A percentile compares a stretch with the other conserved stretches of the same genome.
Evolutionary conservation across 2,329 filamentous ascomycete genomes (phyloP).

Genomic region (Colletotrichum tofieldiae): DNA sequence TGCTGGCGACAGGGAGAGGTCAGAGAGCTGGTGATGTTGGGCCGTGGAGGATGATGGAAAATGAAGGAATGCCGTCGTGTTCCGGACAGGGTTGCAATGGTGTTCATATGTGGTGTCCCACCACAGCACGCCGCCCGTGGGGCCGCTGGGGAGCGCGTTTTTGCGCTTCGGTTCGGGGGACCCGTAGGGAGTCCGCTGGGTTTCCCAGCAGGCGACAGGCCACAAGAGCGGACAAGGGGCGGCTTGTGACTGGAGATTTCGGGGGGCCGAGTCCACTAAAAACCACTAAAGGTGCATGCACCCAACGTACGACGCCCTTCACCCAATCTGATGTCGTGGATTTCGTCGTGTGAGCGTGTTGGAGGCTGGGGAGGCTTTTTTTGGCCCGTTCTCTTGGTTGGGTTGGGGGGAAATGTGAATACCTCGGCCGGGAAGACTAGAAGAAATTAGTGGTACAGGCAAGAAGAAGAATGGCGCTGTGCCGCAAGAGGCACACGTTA

Average conservation of each 20-base stretch:
- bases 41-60: slow-evolving; percentile 38
- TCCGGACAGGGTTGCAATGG: slow-evolving; percentile 43
- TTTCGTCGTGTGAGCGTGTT: slow-evolving; percentile 40
- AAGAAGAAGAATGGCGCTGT: neutral
- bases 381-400: neutral
- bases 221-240: slow-evolving; percentile 25
- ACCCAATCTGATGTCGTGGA: slow-evolving; percentile 34
- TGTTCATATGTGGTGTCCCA: slow-evolving; percentile 43
- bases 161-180: slow-evolving; percentile 27
- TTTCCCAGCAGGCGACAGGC: slow-evolving; percentile 18
- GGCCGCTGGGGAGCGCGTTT: slow-evolving; percentile 39
- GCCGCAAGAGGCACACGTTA: slow-evolving; percentile 28
- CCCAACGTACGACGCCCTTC: slow-evolving; percentile 29
- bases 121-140: slow-evolving; percentile 30
- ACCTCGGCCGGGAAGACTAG: neutral
- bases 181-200: slow-evolving; percentile 29
- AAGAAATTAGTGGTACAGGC: neutral
- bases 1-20: slow-evolving; percentile 18
- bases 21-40: slow-evolving; percentile 25
- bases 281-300: slow-evolving; percentile 39
- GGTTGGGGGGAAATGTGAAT: slow-evolving; percentile 4
- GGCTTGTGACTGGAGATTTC: slow-evolving; percentile 38
- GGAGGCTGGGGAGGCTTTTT: slow-evolving; percentile 30
- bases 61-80: slow-evolving; percentile 41
- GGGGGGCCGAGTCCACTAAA: slow-evolving; percentile 39